Evolutionary conservation across 768 basidiomycete genomes (phyloP).

Genomic region (Lenzites betulinus): DNA sequence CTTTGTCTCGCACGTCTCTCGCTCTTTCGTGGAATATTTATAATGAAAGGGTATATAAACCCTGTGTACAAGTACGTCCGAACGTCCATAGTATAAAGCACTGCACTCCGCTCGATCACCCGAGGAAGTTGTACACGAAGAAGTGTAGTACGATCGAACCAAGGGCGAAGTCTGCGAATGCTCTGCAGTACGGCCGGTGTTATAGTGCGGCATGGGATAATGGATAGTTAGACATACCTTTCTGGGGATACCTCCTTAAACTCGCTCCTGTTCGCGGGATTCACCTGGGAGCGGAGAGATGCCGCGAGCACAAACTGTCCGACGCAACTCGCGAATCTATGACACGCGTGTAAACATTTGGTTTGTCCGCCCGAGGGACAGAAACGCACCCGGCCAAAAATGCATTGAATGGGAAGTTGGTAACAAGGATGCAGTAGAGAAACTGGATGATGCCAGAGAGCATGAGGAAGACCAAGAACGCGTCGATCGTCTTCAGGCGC

Average conservation of each 20-base stretch:
- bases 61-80: slow-evolving; percentile 19
- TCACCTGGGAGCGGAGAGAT: slow-evolving; percentile 88
- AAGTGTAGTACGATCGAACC: slow-evolving; percentile 97
- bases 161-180: slow-evolving; percentile 94
- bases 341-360: neutral
- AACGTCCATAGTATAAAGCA: slow-evolving; percentile 5
- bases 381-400: slow-evolving; percentile 89
- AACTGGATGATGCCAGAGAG: slow-evolving; percentile 91
- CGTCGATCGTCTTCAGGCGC: slow-evolving; percentile 91
- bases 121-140: slow-evolving; percentile 98
- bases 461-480: slow-evolving; percentile 90
- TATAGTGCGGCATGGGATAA: neutral
- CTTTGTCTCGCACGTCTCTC: neutral
- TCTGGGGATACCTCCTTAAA: slow-evolving; percentile 95
- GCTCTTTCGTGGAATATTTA: slow-evolving; percentile 12
- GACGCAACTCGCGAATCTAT: slow-evolving; percentile 87
- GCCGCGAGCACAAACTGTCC: slow-evolving; percentile 97
- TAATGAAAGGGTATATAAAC: slow-evolving; percentile 2
- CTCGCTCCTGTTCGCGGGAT: slow-evolving; percentile 76
- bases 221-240: slow-evolving; percentile 54
- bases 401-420: slow-evolving; percentile 96
- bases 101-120: slow-evolving; percentile 44
- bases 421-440: slow-evolving; percentile 86
- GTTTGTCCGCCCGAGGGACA: neutral
- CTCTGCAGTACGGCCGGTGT: slow-evolving; percentile 50